Conservation (phyloP, 345 rosid genomes). For the Eucalyptus decipiens region DNA sequence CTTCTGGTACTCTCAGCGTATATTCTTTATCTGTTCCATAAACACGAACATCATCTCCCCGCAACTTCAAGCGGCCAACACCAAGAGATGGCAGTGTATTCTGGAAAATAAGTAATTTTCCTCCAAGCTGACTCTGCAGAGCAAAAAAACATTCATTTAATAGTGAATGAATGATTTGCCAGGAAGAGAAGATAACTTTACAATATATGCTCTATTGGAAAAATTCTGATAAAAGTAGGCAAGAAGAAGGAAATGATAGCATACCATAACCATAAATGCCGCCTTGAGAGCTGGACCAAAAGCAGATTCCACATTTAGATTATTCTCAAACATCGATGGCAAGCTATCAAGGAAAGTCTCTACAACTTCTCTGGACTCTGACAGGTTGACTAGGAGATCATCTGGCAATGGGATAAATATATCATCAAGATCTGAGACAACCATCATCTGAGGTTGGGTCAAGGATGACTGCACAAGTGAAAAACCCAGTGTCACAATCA, state of each 20-base stretch:
- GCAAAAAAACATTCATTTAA: neutral
- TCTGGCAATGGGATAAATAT: conserved; percentile 87
- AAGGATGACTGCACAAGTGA: conserved; percentile 66
- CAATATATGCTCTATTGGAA: neutral
- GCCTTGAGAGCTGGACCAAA: conserved; percentile 98
- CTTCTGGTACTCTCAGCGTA: conserved; percentile 77
- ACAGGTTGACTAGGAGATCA: conserved; percentile 97
- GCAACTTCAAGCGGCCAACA: conserved; percentile 82
- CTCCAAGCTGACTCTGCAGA: conserved; percentile 84
- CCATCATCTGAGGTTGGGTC: conserved; percentile 99
- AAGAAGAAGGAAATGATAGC: conserved; percentile 4
- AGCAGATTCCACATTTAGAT: conserved; percentile 86
- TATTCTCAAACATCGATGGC: conserved; percentile 92
- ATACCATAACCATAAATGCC: conserved; percentile 92
- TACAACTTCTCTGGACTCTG: conserved; percentile 91
- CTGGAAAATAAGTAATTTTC: conserved; percentile 87
- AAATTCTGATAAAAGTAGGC: neutral
- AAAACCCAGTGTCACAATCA: neutral
- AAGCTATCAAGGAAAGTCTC: conserved; percentile 87
- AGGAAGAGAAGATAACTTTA: neutral
- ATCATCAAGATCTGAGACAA: conserved; percentile 94
- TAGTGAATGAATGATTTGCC: neutral
- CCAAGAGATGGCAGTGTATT: conserved; percentile 95
- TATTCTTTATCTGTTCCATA: conserved; percentile 97
- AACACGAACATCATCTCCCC: conserved; percentile 91